Percentiles rank a stretch among this genome's conserved stretches.
phyloP scores from a whole-genome alignment of 208 protist species.

The Phytomonas sp. region DNA sequence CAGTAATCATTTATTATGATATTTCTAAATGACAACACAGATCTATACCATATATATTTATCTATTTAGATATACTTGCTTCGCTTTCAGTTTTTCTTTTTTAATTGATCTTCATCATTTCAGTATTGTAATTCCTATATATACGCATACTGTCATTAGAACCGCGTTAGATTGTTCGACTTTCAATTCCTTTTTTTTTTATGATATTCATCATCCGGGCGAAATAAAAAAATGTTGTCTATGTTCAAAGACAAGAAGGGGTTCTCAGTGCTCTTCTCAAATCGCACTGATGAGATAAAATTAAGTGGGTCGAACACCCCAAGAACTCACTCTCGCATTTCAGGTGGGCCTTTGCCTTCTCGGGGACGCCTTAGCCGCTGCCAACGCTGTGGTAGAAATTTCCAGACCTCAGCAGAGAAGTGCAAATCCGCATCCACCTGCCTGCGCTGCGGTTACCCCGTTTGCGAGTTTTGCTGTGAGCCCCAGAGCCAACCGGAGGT shows the following conservation, averaged over 20 bases:
- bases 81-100: conserved; percentile 16
- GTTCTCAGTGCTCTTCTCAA: conserved; percentile 46
- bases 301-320: too few species aligned
- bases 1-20: too few species aligned
- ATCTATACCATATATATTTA: too few species aligned
- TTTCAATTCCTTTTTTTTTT: conserved; percentile 14
- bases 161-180: conserved; percentile 4
- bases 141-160: background rate
- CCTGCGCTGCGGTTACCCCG: conserved; percentile 47
- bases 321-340: too few species aligned
- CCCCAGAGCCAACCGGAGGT: conserved; percentile 2
- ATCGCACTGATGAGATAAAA: conserved; percentile 5
- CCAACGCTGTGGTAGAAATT: conserved; percentile 47
- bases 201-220: background rate
- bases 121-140: background rate
- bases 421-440: conserved; percentile 16
- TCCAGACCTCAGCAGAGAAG: conserved; percentile 11
- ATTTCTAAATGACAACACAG: too few species aligned
- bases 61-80: too few species aligned
- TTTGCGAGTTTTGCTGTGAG: conserved; percentile 52
- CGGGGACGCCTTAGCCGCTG: conserved; percentile 16
- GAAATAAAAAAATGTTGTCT: conserved; percentile 39
- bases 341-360: too few species aligned
- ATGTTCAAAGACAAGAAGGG: conserved; percentile 68
- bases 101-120: background rate